Evolutionary conservation across 768 basidiomycete species (phyloP), one percentile per base, ranked within the genome.

Genomic region (Russula olivacea): DNA sequence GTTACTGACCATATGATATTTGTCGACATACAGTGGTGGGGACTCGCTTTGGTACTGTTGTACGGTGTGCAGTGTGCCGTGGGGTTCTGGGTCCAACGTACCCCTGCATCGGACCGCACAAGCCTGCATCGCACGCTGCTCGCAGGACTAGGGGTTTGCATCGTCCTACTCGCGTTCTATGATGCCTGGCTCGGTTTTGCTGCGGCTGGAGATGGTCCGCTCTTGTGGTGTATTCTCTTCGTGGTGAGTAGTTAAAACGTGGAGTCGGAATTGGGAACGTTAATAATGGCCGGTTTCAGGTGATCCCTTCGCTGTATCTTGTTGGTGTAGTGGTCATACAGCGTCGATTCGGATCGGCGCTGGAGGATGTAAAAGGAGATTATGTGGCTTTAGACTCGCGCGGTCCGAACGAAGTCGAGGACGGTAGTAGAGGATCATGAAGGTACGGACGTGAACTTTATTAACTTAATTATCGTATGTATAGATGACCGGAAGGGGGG

Each of bases 151-250:
- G 63, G 63, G 0, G 40, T 14, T 8, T 41, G 4, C 7, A 51
- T 60, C 48, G 32, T 60, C 52, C 7, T 60, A 23, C 63, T 64
- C 2, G 58, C 58, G 6, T 55, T 55, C 32, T 60, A 55, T 8
- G 58, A 41, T 5, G 15, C 63, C 21, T 64, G 58, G 63, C 53
- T 64, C 7, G 63, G 63, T 40, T 43, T 64, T 32, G 40, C 17
- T 25, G 58, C 48, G 5, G 63, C 32, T 1, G 58, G 58, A 23
- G 30, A 36, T 10, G 21, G 48, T 6, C 34, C 48, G 4, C 48
- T 49, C 21, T 25, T 32, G 11, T 64, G 63, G 40, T 40, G 47
- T 17, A 30, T 40, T 23, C 40, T 55, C 2, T 47, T 64, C 40
- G 34, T 59, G 14, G 63, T 64, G 47, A 59, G 63, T 8, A 49